These are phyloP conservation scores for Myxozyma lipomycoides DNA, from an alignment of 805 yeast species.

Conservation along the genomic window DNA sequence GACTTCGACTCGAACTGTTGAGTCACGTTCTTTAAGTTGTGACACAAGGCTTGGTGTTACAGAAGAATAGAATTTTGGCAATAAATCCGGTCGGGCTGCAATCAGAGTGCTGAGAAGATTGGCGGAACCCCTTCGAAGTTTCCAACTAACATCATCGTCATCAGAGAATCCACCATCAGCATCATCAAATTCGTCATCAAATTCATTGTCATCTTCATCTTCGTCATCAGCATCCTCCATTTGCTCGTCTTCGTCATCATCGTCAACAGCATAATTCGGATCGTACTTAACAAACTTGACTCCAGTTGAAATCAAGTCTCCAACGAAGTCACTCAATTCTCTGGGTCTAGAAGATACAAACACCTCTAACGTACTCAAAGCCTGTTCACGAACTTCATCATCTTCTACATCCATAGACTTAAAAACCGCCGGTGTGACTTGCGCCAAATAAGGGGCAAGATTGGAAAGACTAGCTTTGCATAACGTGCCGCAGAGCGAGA, in stretches of 20 bases:
- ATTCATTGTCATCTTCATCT: slow-evolving; percentile 40
- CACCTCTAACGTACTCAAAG: slow-evolving; percentile 41
- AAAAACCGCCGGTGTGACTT: slow-evolving; percentile 27
- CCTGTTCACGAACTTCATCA: slow-evolving; percentile 50
- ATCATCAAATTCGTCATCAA: slow-evolving; percentile 45
- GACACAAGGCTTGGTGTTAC: slow-evolving; percentile 44
- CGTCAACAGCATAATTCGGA: slow-evolving; percentile 42
- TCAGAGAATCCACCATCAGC: slow-evolving; percentile 39
- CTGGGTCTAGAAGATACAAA: slow-evolving; percentile 44
- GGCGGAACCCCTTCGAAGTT: slow-evolving; percentile 53
- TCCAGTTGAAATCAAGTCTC: slow-evolving; percentile 35
- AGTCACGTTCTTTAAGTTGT: slow-evolving; percentile 39
- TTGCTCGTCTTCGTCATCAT: slow-evolving; percentile 16
- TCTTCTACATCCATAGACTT: slow-evolving; percentile 32
- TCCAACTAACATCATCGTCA: slow-evolving; percentile 59
- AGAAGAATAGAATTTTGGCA: slow-evolving; percentile 34
- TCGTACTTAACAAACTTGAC: slow-evolving; percentile 43
- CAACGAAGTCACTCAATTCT: slow-evolving; percentile 33
- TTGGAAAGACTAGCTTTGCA: slow-evolving; percentile 31
- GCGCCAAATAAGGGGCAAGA: slow-evolving; percentile 19
- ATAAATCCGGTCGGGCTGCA: slow-evolving; percentile 38
- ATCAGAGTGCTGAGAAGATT: slow-evolving; percentile 43
- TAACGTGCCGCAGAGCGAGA: slow-evolving; percentile 30
- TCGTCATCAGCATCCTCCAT: slow-evolving; percentile 34
- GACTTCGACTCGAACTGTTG: slow-evolving; percentile 50